Evolutionary conservation across 257 asterid species (phyloP).

Genomic region (Petunia axillaris): DNA sequence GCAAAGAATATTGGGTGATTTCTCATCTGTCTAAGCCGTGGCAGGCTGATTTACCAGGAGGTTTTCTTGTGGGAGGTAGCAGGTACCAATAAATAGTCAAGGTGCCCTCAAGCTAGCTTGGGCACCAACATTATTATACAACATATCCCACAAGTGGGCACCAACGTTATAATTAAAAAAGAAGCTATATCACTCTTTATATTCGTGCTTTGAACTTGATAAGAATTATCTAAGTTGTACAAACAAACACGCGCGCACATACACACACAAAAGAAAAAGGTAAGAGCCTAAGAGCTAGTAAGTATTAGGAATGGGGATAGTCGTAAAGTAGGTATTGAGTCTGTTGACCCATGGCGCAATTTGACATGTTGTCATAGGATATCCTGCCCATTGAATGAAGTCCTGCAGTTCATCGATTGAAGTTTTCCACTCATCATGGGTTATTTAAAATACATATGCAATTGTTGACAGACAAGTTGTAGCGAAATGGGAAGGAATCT

Average conservation of each 20-base stretch:
- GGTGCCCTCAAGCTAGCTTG: too few relatives aligned
- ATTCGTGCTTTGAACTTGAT: neutral
- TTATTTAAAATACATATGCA: constrained; percentile 38
- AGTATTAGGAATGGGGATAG: neutral
- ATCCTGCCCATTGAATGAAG: neutral
- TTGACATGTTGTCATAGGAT: neutral
- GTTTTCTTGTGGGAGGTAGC: too few relatives aligned
- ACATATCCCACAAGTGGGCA: too few relatives aligned
- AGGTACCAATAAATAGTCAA: too few relatives aligned
- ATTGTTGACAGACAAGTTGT: neutral
- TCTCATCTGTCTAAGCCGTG: too few relatives aligned
- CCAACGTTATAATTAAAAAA: too few relatives aligned
- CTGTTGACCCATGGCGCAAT: neutral
- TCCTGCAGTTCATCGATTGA: neutral
- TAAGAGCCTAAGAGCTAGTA: neutral
- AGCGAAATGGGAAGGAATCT: neutral
- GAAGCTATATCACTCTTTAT: too few relatives aligned
- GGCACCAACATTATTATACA: too few relatives aligned
- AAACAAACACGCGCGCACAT: neutral
- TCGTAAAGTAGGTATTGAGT: neutral
- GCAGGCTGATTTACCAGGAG: too few relatives aligned
- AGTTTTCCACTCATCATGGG: constrained; percentile 1
- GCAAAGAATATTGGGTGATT: too few relatives aligned
- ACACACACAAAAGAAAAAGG: neutral
- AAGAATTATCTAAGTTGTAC: neutral